Evolutionary conservation across 495 filamentous ascomycete genomes (phyloP).

Genomic region (Podospora pseudoanserina): DNA sequence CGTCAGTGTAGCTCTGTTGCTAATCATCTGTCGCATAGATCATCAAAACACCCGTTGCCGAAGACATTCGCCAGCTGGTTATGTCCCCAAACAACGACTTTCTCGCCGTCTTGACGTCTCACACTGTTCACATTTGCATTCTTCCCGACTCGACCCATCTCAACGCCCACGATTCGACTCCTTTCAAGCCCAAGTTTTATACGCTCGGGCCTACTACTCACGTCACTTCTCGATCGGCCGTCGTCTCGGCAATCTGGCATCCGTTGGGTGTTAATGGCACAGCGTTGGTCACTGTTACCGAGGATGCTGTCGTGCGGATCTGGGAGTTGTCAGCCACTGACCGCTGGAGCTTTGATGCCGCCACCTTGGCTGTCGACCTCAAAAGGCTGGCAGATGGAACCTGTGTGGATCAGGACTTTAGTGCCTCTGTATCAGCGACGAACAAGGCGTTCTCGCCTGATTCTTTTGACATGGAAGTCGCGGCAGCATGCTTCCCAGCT

Average conservation of each 20-base stretch:
- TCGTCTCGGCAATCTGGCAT: constrained; percentile 81
- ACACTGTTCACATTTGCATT: constrained; percentile 78
- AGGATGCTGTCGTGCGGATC: constrained; percentile 76
- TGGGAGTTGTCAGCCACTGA: constrained; percentile 82
- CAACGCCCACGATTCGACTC: constrained; percentile 54
- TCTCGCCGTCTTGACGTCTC: constrained; percentile 75
- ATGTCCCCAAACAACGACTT: constrained; percentile 76
- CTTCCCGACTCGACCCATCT: constrained; percentile 74
- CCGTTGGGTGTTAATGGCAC: constrained; percentile 70
- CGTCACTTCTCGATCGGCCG: constrained; percentile 72
- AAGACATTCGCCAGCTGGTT: constrained; percentile 73
- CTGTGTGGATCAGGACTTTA: constrained; percentile 70
- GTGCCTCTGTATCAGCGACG: constrained; percentile 61
- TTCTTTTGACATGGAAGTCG: constrained; percentile 79
- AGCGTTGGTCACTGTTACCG: constrained; percentile 77
- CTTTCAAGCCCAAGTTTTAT: constrained; percentile 74
- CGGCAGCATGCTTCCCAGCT: constrained; percentile 76
- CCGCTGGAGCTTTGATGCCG: constrained; percentile 76
- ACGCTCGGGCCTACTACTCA: constrained; percentile 85
- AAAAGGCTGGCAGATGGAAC: constrained; percentile 76
- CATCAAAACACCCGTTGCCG: constrained; percentile 66
- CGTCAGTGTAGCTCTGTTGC: neutral
- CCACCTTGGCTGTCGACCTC: constrained; percentile 76
- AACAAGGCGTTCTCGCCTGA: constrained; percentile 83
- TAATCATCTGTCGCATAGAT: constrained; percentile 42